Evolutionary conservation across 2,329 filamentous ascomycete genomes (phyloP), one percentile per base, ranked within the genome.

Genomic region (Stenocarpella maydis): DNA sequence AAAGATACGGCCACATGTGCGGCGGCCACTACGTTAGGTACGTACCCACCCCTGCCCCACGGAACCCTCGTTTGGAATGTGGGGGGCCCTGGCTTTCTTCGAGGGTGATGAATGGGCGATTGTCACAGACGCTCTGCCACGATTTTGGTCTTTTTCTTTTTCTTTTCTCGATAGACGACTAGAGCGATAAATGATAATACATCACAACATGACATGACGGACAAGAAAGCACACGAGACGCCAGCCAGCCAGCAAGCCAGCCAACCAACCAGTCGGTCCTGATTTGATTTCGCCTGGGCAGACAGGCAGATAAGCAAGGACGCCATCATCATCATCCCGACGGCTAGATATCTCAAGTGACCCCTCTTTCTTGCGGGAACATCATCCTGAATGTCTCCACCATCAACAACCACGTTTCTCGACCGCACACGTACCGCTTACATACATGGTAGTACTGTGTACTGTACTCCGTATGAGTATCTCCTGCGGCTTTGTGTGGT

Each of bases 21-120:
- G n/a, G 24, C 55, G 55, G 55, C 55, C 55, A 61, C 41, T 61
- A 61, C 58, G 41, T 37, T 47, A 61, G 58, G 58, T 61, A 61
- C 55, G 14, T 49, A 61, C 41, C 58, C 58, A 61, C 58, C 4
- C 34, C 12, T 19, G 41, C 58, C 58, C 58, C 41, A 47, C 41
- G 41, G 26, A 45, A 61, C 58, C 58, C 58, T 61, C 17, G 58
- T 34, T 47, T 61, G 58, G 28, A 34, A 61, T 61, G 58, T 61
- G 58, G 58, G 58, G n/a, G 54, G 58, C 58, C 58, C 58, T 41
- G 41, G 17, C 53, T 3, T 60, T 45, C 2, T 60, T 60, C 15
- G 24, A 60, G 37, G n/a, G 37, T 28, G 41, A 61, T 28, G 41
- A 61, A 24, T 41, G 43, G 24, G 41, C 34, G 41, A 34, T 21